These are phyloP conservation scores for Coelastrella sp. DNA, from an alignment of 139 green algal species.

Conservation along the genomic window DNA sequence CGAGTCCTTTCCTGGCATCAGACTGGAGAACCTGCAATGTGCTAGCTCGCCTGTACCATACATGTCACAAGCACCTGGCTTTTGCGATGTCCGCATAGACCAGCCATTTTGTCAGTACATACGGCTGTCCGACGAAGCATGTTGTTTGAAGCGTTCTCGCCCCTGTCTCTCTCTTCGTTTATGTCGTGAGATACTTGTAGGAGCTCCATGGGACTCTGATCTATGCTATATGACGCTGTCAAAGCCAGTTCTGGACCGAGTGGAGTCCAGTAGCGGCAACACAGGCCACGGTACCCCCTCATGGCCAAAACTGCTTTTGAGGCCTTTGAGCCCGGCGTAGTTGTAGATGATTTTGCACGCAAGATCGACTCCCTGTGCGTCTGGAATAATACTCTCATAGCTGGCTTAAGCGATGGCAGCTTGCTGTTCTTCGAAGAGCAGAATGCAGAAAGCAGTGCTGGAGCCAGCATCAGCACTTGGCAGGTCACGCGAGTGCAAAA, in stretches of 20 bases:
- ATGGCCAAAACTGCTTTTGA: slow-evolving; percentile 37
- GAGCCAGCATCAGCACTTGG: slow-evolving; percentile 32
- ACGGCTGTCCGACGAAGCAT: too few relatives aligned
- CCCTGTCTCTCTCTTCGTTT: too few relatives aligned
- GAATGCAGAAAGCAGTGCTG: background rate
- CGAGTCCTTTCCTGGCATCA: too few relatives aligned
- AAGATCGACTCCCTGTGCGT: slow-evolving; percentile 51
- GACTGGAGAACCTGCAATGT: background rate
- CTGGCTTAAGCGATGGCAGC: slow-evolving; percentile 58
- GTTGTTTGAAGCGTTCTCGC: too few relatives aligned
- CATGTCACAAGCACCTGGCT: too few relatives aligned
- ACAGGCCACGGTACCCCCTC: background rate
- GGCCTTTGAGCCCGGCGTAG: slow-evolving; percentile 47
- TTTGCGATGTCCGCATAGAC: too few relatives aligned
- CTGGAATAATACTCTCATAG: slow-evolving; percentile 39
- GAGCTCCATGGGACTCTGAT: too few relatives aligned
- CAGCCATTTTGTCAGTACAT: too few relatives aligned
- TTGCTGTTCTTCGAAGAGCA: slow-evolving; percentile 55
- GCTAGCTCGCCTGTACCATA: background rate
- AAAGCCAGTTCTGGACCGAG: too few relatives aligned
- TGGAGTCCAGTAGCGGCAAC: background rate
- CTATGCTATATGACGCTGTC: too few relatives aligned
- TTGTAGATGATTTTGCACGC: slow-evolving; percentile 58
- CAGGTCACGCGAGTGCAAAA: slow-evolving; percentile 47
- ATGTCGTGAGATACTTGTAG: too few relatives aligned